Conservation (phyloP, 129 eudicot species). For the Daucus carota region DNA sequence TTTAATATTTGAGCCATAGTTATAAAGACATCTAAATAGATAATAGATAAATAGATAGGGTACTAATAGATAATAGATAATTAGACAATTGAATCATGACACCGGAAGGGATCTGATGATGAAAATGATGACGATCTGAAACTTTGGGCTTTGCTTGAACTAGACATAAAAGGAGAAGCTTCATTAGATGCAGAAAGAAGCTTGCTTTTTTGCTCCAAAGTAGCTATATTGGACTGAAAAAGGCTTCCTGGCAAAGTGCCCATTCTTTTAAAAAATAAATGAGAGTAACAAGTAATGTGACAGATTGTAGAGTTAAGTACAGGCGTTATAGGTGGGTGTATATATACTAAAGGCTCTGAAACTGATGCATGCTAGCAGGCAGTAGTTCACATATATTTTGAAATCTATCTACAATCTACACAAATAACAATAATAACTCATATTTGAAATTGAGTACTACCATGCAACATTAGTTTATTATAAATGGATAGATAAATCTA, state of each 20-base stretch:
- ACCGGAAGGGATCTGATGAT: conserved; percentile 31
- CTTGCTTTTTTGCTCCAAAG: conserved; percentile 24
- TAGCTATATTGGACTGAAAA: conserved; percentile 8
- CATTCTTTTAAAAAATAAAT: not conserved
- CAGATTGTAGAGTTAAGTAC: not conserved
- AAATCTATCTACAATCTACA: not conserved
- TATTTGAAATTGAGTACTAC: conserved; percentile 7
- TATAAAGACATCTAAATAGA: not conserved
- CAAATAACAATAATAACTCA: conserved; percentile 2
- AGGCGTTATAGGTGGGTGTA: not conserved
- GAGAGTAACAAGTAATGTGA: conserved; percentile 4
- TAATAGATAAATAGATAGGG: not conserved
- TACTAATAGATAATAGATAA: conserved; percentile 25
- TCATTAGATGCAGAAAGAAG: conserved; percentile 32
- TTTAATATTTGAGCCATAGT: not conserved
- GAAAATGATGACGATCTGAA: conserved; percentile 35
- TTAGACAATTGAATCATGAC: conserved; percentile 63
- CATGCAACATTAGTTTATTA: not conserved
- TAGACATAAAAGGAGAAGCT: conserved; percentile 9
- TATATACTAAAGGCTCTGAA: not conserved
- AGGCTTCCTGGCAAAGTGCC: conserved; percentile 33
- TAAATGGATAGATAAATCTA: conserved; percentile 12
- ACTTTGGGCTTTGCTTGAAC: conserved; percentile 2
- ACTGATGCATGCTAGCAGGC: not conserved
- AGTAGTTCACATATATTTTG: not conserved